These are phyloP conservation scores for Colletotrichum tropicicola DNA, from an alignment of 2,329 filamentous ascomycete species.

Conservation along the genomic window DNA sequence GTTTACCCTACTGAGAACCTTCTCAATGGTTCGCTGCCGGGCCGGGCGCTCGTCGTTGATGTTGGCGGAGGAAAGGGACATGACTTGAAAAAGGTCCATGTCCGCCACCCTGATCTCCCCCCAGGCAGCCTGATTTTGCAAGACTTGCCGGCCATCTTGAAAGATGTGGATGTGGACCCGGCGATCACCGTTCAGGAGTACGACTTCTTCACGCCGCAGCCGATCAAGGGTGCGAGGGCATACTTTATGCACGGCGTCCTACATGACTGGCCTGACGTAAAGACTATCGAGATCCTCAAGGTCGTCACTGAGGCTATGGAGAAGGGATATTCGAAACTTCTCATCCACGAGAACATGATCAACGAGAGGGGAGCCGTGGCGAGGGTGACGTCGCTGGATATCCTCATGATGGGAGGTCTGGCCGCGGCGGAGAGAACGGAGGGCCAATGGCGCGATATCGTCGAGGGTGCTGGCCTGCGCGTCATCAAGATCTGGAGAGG, in stretches of 20 bases:
- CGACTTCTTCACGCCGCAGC: constrained; percentile 50
- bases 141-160: constrained; percentile 43
- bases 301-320: constrained; percentile 29
- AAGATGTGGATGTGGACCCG: constrained; percentile 33
- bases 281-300: constrained; percentile 31
- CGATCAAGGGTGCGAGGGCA: constrained; percentile 46
- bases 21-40: constrained; percentile 36
- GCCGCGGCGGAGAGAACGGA: constrained; percentile 42
- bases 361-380: constrained; percentile 38
- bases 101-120: constrained; percentile 35
- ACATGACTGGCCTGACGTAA: constrained; percentile 36
- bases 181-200: constrained; percentile 41
- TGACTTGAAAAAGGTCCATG: constrained; percentile 44
- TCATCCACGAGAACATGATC: constrained; percentile 47
- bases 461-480: constrained; percentile 36
- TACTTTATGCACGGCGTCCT: constrained; percentile 37
- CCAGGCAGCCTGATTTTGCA: constrained; percentile 42
- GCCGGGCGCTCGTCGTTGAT: constrained; percentile 42
- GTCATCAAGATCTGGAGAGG: constrained; percentile 43
- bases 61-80: constrained; percentile 48
- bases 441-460: constrained; percentile 39
- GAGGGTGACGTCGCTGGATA: constrained; percentile 42
- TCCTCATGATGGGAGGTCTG: constrained; percentile 44
- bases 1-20: constrained; percentile 34
- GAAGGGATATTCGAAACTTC: constrained; percentile 44